A percentile compares a stretch with the other conserved stretches of the same genome.
Evolutionary conservation across 139 green algal species (phyloP).

Genomic region (Chlamydomonas sp.): DNA sequence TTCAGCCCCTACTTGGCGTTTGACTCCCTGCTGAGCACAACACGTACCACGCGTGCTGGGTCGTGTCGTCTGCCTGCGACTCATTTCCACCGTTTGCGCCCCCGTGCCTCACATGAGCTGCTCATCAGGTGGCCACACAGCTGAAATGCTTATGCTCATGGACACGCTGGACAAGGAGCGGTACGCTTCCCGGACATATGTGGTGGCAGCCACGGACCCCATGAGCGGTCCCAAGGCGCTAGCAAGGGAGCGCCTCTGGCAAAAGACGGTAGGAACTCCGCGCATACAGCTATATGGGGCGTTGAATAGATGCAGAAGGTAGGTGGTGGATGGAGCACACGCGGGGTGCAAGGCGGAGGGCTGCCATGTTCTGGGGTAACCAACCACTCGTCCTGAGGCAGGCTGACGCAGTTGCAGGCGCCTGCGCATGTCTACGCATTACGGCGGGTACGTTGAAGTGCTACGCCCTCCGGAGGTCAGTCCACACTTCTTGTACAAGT

Average conservation of each 20-base stretch:
- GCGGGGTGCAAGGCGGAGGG: background rate
- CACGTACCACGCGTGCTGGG: background rate
- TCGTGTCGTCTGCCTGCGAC: background rate
- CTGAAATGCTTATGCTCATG: slow-evolving; percentile 89
- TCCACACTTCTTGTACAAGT: too few species aligned
- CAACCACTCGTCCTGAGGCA: too few species aligned
- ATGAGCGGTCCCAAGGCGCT: slow-evolving; percentile 73
- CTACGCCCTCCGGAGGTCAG: too few species aligned
- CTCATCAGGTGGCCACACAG: slow-evolving; percentile 88
- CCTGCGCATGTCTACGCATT: too few species aligned
- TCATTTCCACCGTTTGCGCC: background rate
- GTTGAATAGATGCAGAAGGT: too few species aligned
- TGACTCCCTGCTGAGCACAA: too few species aligned
- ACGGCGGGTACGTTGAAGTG: too few species aligned
- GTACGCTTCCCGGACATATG: slow-evolving; percentile 79
- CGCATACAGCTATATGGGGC: too few species aligned
- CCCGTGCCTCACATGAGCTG: background rate
- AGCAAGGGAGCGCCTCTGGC: background rate
- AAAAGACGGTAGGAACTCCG: too few species aligned
- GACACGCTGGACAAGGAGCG: slow-evolving; percentile 56
- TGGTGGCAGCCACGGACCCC: slow-evolving; percentile 77
- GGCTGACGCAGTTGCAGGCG: too few species aligned
- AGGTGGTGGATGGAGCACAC: too few species aligned
- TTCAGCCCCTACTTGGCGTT: background rate
- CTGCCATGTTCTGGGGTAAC: background rate